Base-by-base conservation (phyloP, 2,329 filamentous ascomycete species). In the Aspergillus sp. region DNA sequence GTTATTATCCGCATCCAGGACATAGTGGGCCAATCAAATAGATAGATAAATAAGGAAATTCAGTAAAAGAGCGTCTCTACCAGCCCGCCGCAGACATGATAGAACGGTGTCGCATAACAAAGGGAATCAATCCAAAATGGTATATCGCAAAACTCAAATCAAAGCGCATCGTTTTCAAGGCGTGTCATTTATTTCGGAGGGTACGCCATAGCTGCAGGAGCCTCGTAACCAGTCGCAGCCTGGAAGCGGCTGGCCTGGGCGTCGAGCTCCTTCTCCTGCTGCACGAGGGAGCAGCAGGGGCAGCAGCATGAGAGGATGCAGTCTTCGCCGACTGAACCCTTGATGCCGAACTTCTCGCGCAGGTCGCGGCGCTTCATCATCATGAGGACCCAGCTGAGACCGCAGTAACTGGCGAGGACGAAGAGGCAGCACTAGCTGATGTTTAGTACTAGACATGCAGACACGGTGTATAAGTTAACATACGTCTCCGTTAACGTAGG, bases 241-340 rank as follows among this genome's bases (percentile, higher is more conserved):
- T 63, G 56, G 23, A 55, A 19, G 6, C 43, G 51, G 4, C 58
- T 57, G 4, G 60, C 59, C 55, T 68, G 63, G 7, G 48, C 56
- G 17, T 67, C 63, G 12, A 67, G 77, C 66, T 86, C 84, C 63
- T 84, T 83, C 66, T 86, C 82, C 56, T 85, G 78, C 73, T 87
- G 84, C 61, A 85, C 77, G 57, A 85, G 70, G 6, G 77, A 75
- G 65, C 84, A 86, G 77, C 82, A 85, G 37, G 75, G 68, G 68
- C 84, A 86, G 73, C 79, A 86, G 69, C 74, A 84, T 14, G 79
- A 72, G n/a, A 73, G 68, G 63, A 79, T 80, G 72, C 78, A 86
- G 67, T 86, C 84, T 35, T 70, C 70, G 57, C 68, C 69, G 39
- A 75, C 75, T 48, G 72, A 75, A 37, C 84, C 83, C 46, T 80